Base-by-base conservation (phyloP, 805 yeast genomes). In the Metschnikowia colocasiae region DNA sequence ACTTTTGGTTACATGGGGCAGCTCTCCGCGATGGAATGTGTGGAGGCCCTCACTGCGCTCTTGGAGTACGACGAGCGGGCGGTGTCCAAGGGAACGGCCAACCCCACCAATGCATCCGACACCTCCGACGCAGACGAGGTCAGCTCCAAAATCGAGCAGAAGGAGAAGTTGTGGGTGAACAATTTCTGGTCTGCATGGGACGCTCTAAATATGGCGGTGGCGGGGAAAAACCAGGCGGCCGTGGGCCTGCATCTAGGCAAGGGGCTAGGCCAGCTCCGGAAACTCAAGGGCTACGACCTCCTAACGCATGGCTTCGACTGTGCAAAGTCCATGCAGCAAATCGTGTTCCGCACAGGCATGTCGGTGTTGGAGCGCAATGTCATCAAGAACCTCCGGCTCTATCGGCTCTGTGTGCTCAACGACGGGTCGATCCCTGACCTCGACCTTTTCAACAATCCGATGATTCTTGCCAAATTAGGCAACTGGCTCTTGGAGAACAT, bases 401-500 rank as follows among this genome's bases (percentile, higher is more conserved):
- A 87, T 63, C 74, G 97, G 48, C 73, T 94, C 41, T 95, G 95
- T 39, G 96, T 94, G 8, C 65, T 95, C 35, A 87, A 85, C 52
- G 98, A 91, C 60, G 95, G 76, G 2, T 52, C 74, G 4, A 67
- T 90, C 1, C 94, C 95, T 4, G 94, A 88, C 58, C 70, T 88
- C 23, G 79, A 75, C 25, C 68, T 87, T 43, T 92, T 89, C 65
- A 78, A 78, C 55, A 95, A 94, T 63, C 99, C 99, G 3, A 68
- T 94, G 49, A 87, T 95, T 38, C 67, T 95, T 39, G 71, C 88
- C 33, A 80, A 95, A 55, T 71, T 94, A 22, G 98, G 97, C 0
- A 79, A 82, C 49, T 95, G 99, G 99, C 73, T 94, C 3, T 69
- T 89, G 39, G 98, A 95, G 61, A 84, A 89, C 50, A 85, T 92